phyloP scores from a whole-genome alignment of 2,329 filamentous ascomycete species.

The Diaporthe sp. region DNA sequence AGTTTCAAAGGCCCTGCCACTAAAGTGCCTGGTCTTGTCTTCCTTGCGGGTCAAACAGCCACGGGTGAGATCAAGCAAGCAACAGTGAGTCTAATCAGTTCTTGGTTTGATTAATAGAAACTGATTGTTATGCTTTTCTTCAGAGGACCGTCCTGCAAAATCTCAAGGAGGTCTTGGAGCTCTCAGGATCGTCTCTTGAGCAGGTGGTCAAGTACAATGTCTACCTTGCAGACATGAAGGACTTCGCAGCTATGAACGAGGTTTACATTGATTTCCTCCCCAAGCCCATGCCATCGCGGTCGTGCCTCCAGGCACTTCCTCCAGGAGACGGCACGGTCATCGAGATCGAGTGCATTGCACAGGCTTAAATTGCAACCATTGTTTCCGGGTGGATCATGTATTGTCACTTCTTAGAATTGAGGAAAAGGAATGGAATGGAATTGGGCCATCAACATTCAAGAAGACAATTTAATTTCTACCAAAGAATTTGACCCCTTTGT shows the following conservation, averaged over 20 bases:
- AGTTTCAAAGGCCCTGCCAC: conserved; percentile 54
- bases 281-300: conserved; percentile 58
- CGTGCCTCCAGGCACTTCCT: conserved; percentile 56
- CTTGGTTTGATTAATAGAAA: background rate
- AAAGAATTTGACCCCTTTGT: background rate
- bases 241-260: conserved; percentile 52
- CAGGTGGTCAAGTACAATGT: conserved; percentile 50
- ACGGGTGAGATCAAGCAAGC: conserved; percentile 63
- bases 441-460: background rate
- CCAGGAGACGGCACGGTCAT: conserved; percentile 57
- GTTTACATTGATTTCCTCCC: conserved; percentile 56
- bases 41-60: conserved; percentile 63
- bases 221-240: conserved; percentile 49
- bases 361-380: conserved; percentile 46
- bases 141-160: conserved; percentile 47
- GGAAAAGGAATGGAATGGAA: background rate
- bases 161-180: conserved; percentile 49
- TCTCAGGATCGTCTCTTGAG: conserved; percentile 47
- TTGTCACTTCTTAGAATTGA: background rate
- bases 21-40: conserved; percentile 61
- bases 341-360: conserved; percentile 61
- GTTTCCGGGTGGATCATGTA: background rate
- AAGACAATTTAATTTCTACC: background rate
- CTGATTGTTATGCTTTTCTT: background rate
- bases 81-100: conserved; percentile 50